Evolutionary conservation across 257 asterid genomes (phyloP), one percentile per base, ranked within the genome.

Genomic region (Capsicum pubescens): DNA sequence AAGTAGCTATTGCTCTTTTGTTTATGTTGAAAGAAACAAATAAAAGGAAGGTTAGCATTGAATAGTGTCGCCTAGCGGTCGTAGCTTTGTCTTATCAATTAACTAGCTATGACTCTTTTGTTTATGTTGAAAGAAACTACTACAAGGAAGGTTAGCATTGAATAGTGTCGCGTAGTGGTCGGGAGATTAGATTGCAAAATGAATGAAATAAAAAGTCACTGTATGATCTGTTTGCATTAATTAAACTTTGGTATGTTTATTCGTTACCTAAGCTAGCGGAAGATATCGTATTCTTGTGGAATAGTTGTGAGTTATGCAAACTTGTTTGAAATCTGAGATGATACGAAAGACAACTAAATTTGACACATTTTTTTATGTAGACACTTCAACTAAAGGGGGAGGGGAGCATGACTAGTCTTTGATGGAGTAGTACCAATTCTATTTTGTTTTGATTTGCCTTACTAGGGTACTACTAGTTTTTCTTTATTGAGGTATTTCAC

Each of bases 391-490:
- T 63, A 63, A 63, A 8, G 19, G 19, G 39, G 8, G 35, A 16
- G 8, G 78, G 9, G 4, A 69, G 35, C 8, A 36, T 7, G 52
- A 68, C 32, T 35, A 5, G 50, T 50, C 39, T 26, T 74, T 74
- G 4, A 74, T 50, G 26, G 80, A 50, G 60, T 14, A 50, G 12
- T 48, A 11, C 42, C 32, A 7, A 10, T 72, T 48, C 58, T 26
- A 14, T 12, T 3, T 50, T 74, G 46, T 74, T 72, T 72, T 21
- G 42, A 72, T 72, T 72, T 72, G 59, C 60, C 80, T 48, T 11
- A 11, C 0, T 19, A 48, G 80, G 59, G 60, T 12, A 19, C 59
- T 72, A 9, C 4, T 72, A 19, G 19, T 74, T 12, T 0, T 19
- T 52, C 44, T 74, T 74, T 50, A 50, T 48, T 50, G 44, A 50